Base-by-base conservation (phyloP, 495 filamentous ascomycete genomes). In the Aspergillus campestris region DNA sequence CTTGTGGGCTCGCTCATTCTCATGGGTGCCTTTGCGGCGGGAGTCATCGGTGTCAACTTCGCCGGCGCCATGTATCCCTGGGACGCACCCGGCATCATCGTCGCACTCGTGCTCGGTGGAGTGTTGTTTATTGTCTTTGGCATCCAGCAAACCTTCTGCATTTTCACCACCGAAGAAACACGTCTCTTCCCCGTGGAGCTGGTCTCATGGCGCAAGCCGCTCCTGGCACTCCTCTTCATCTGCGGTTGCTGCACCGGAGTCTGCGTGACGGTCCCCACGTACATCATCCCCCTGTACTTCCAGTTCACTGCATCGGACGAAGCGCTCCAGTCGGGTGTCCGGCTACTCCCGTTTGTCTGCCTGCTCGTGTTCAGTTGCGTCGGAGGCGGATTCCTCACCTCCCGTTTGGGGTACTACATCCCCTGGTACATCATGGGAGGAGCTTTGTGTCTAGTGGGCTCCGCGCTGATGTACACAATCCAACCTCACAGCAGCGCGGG, bases 111-210 rank as follows among this genome's bases (percentile, higher is more conserved):
- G 15, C 60, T 70, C 8, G 74, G 69, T 10, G 76, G 67, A 13
- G 63, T 80, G 0, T 48, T 83, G 6, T 61, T 80, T 29, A 53
- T 78, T 34, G 8, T 67, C 3, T 72, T 73, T 30, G 62, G 55
- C 7, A 13, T 75, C 2, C 75, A 81, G 50, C 79, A 84, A 55
- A 53, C 55, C 24, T 79, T 70, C 48, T 52, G 52, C 9, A 44
- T 81, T 36, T 59, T 79, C 27, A 82, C 79, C 5, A 75, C 68
- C 0, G 18, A 43, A 0, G 43, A 52, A 0, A 58, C 62, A 18
- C 73, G 80, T 3, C 61, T 81, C 18, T 79, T 81, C 50, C 80
- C 81, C 0, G 57, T 71, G 0, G 65, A 80, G 18, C 69, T 79
- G 8, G 9, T 41, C 11, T 24, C 11, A 10, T 29, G 12, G 9